A percentile compares a stretch with the other conserved stretches of the same genome.
phyloP scores from a whole-genome alignment of 768 basidiomycete species.

The Rhizopogon vulgaris region DNA sequence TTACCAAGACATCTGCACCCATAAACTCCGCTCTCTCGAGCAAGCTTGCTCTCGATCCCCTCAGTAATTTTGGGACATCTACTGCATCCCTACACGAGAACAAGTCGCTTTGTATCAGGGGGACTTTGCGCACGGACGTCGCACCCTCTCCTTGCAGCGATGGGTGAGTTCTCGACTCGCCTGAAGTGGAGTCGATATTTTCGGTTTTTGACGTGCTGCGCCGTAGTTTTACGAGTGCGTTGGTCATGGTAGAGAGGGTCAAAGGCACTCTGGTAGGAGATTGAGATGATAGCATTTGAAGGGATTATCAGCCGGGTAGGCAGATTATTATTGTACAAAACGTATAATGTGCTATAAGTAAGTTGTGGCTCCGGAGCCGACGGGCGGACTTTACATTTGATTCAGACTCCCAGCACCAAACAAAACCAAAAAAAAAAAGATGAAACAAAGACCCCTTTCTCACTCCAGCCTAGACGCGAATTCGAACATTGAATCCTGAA shows the following conservation, averaged over 20 bases:
- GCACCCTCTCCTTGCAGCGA: constrained; percentile 22
- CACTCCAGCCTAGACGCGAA: not conserved
- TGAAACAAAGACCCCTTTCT: not conserved
- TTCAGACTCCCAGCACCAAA: too few species aligned
- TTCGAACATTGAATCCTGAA: too few species aligned
- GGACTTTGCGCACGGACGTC: constrained; percentile 23
- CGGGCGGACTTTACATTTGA: constrained; percentile 2
- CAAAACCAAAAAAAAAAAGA: too few species aligned
- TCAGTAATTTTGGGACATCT: constrained; percentile 50
- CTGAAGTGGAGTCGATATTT: constrained; percentile 32
- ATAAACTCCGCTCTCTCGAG: constrained; percentile 41
- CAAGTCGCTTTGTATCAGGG: constrained; percentile 32
- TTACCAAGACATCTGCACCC: constrained; percentile 57
- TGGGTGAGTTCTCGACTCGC: constrained; percentile 32
- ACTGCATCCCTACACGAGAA: constrained; percentile 61
- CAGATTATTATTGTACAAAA: not conserved
- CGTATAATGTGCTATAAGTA: not conserved
- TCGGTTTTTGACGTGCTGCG: constrained; percentile 24
- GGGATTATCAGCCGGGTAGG: not conserved
- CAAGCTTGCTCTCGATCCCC: constrained; percentile 46
- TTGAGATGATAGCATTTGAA: constrained; percentile 16
- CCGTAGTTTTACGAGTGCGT: constrained; percentile 48
- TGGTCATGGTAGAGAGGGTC: constrained; percentile 37
- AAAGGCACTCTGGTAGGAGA: constrained; percentile 18
- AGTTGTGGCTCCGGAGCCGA: too few species aligned